These are phyloP conservation scores for Gossypium davidsonii DNA, from an alignment of 441 rosid species.

Conservation along the genomic window DNA sequence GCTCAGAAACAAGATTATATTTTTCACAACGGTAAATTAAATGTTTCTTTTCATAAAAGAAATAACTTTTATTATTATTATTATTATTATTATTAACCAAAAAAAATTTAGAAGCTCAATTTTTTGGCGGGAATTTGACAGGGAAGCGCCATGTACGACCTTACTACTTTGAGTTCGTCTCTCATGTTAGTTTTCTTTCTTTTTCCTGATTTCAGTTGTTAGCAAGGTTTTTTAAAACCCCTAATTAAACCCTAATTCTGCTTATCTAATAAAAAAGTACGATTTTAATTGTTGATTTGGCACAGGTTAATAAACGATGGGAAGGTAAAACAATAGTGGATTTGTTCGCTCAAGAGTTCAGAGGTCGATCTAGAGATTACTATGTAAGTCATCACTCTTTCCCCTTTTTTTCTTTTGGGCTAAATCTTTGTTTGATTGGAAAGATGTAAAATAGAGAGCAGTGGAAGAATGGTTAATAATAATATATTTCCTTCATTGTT, in stretches of 20 bases:
- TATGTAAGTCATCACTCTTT: slow-evolving; percentile 38
- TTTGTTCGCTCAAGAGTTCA: slow-evolving; percentile 78
- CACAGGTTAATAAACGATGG: slow-evolving; percentile 87
- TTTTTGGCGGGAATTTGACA: slow-evolving; percentile 30
- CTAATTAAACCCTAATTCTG: slow-evolving; percentile 15
- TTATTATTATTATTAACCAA: neutral
- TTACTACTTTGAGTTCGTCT: slow-evolving; percentile 83
- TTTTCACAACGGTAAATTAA: slow-evolving; percentile 47
- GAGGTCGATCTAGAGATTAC: slow-evolving; percentile 77
- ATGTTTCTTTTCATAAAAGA: neutral
- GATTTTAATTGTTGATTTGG: neutral
- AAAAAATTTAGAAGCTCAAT: neutral
- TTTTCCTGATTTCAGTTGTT: neutral
- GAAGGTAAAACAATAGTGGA: slow-evolving; percentile 82
- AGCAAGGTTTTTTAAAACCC: neutral
- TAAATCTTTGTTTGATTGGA: neutral
- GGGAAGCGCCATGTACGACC: slow-evolving; percentile 86
- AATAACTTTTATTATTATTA: neutral
- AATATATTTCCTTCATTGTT: too few relatives aligned
- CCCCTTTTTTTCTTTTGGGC: neutral
- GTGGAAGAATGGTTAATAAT: too few relatives aligned
- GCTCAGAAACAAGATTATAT: slow-evolving; percentile 61
- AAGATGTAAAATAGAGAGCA: neutral
- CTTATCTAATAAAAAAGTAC: neutral
- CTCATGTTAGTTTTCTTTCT: slow-evolving; percentile 48